Base-by-base conservation (phyloP, 1,284 basidiomycete species). In the Cutaneotrichosporon cavernicola region DNA sequence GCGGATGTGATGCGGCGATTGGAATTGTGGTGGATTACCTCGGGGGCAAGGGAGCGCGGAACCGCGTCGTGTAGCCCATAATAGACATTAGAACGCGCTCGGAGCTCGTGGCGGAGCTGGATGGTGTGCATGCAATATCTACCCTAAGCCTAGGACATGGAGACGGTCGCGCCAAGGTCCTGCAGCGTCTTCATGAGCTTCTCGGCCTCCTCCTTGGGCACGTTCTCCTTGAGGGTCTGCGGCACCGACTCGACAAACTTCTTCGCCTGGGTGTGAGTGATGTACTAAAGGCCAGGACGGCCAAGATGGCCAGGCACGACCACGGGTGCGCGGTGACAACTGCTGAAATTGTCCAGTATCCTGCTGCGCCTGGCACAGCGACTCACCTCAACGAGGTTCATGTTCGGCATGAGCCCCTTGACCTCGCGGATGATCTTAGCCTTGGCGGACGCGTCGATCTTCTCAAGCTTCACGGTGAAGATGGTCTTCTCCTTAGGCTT, bases 401-500 rank as follows among this genome's bases (percentile, higher is more conserved):
- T 87, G 81, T 91, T 93, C 36, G 94, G 92, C 72, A 96, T 89
- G 71, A 97, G 80, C 10, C 91, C 91, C 85, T 99, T 99, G 74
- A 99, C 92, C 82, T 99, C 97, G 73, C 92, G 88, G 78, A 99
- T 99, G 73, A 98, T 89, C 85, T 99, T 99, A 50, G 97, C 92
- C 82, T 99, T 98, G 65, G 90, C 85, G 22, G 86, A 83, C 4
- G 92, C 86, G 69, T 96, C 93, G 74, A 97, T 95, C 65, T 92
- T 92, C 77, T 94, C 91, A 52, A 98, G 86, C 81, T 89, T 96
- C 76, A 98, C 89, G 72, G 89, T 96, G 84, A 99, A 99, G 51
- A 96, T 86, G 9, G 95, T 97, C 88, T 99, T 99, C 83, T 99
- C 97, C 83, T 97, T 98, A 58, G 95, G 95, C 81, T 97, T 97